These are phyloP conservation scores for Diplodia intermedia DNA, from an alignment of 2,329 filamentous ascomycete species.

Conservation along the genomic window DNA sequence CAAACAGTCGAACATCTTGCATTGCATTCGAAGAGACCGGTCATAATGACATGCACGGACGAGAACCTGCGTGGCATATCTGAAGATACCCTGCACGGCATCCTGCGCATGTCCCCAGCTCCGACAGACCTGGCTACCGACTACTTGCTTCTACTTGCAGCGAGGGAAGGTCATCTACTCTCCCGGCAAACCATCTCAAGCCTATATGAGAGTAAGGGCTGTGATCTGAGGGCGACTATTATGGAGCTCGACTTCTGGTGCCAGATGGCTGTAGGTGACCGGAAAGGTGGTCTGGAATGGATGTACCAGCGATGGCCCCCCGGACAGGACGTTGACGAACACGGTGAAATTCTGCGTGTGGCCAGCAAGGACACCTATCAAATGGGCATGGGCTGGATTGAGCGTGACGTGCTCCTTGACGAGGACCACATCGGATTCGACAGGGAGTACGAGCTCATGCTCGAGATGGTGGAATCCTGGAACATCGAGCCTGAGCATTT, in stretches of 20 bases:
- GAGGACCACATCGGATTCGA: constrained; percentile 49
- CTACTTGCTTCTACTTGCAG: constrained; percentile 80
- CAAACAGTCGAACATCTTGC: constrained; percentile 78
- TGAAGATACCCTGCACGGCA: constrained; percentile 79
- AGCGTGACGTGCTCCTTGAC: constrained; percentile 63
- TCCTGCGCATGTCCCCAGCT: constrained; percentile 76
- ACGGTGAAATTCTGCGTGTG: constrained; percentile 74
- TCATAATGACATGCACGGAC: constrained; percentile 94
- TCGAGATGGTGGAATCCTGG: constrained; percentile 73
- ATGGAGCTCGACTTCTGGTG: constrained; percentile 95
- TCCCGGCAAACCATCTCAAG: constrained; percentile 68
- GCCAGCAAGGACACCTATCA: constrained; percentile 82
- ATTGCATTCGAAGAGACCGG: constrained; percentile 83
- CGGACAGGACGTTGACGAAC: constrained; percentile 70
- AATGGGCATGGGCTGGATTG: constrained; percentile 77
- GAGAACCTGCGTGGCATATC: constrained; percentile 80
- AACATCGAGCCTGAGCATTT: constrained; percentile 38
- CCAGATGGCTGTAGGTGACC: constrained; percentile 90
- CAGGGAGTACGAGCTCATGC: constrained; percentile 67
- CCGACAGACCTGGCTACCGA: constrained; percentile 74
- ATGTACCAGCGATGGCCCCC: constrained; percentile 79
- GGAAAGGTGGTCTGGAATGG: constrained; percentile 89
- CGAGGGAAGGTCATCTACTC: constrained; percentile 86
- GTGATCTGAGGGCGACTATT: constrained; percentile 81
- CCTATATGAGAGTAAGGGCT: constrained; percentile 72